Conservation (phyloP, 225 moss, liverwort and hornwort genomes). For the Polytrichum commune region DNA sequence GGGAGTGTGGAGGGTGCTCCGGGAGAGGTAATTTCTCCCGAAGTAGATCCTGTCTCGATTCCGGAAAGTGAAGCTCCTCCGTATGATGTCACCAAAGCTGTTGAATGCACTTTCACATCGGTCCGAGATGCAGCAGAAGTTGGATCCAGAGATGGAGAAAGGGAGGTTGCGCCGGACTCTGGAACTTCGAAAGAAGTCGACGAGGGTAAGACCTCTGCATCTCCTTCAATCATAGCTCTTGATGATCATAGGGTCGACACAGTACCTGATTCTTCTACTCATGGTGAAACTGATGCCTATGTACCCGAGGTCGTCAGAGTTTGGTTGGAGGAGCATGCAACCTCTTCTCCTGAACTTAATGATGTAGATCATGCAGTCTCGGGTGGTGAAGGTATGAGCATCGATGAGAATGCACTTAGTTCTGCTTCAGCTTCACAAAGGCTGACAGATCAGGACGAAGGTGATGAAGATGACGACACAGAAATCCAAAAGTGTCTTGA, state of each 20-base stretch:
- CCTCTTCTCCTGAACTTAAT: slow-evolving; percentile 1
- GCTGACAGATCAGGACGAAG: too few relatives aligned
- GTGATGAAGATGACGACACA: too few relatives aligned
- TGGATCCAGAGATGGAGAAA: too few relatives aligned
- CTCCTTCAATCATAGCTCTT: too few relatives aligned
- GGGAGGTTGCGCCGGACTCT: not conserved
- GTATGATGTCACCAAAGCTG: not conserved
- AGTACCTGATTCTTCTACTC: not conserved
- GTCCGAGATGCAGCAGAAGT: not conserved
- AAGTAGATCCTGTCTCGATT: not conserved
- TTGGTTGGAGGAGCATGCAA: not conserved
- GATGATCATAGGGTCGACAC: not conserved
- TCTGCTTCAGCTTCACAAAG: too few relatives aligned
- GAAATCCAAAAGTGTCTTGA: too few relatives aligned
- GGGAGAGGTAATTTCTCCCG: not conserved
- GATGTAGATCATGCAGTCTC: not conserved
- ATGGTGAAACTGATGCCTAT: slow-evolving; percentile 1
- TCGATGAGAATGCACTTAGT: not conserved
- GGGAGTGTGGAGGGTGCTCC: not conserved
- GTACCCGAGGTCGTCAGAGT: not conserved
- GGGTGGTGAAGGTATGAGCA: not conserved
- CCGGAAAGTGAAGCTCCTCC: not conserved
- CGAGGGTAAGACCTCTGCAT: not conserved
- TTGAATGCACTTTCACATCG: not conserved
- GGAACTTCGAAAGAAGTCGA: not conserved